A percentile compares a stretch with the other conserved stretches of the same genome.
Conservation (phyloP, 2,329 filamentous ascomycete species). For the Hypoxylon sp. region DNA sequence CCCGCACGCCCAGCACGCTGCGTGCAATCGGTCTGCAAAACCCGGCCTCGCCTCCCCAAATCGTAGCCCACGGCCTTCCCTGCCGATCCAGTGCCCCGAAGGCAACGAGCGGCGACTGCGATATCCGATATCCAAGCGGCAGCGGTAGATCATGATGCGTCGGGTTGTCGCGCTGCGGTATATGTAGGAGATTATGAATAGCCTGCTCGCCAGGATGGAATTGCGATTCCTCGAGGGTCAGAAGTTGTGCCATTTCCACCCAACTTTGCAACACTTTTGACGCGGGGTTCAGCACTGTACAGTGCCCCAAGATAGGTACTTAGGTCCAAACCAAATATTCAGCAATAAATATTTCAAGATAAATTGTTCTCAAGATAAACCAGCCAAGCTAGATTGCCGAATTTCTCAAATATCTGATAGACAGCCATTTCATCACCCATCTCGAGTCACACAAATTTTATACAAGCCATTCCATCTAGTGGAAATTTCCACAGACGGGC, state of each 20-base stretch:
- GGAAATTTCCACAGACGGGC: not conserved
- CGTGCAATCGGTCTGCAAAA: conserved; percentile 76
- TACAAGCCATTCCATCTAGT: not conserved
- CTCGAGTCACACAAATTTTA: not conserved
- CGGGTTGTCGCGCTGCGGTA: conserved; percentile 74
- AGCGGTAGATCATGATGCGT: conserved; percentile 74
- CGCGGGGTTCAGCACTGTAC: not conserved
- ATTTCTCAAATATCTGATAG: not conserved
- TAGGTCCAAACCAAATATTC: not conserved
- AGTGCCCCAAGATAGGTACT: not conserved
- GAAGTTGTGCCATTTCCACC: conserved; percentile 42
- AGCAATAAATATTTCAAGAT: not conserved
- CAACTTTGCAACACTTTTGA: not conserved
- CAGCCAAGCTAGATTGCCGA: not conserved
- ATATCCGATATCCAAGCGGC: conserved; percentile 72
- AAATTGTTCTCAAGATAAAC: not conserved
- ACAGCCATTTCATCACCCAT: not conserved
- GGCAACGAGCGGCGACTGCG: conserved; percentile 76
- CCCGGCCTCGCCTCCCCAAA: conserved; percentile 82
- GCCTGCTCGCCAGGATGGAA: conserved; percentile 78
- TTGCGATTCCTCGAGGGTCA: conserved; percentile 43
- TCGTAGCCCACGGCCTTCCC: conserved; percentile 79
- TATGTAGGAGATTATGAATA: conserved; percentile 74
- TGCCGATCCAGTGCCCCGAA: conserved; percentile 78
- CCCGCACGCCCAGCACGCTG: conserved; percentile 74